A percentile compares a stretch with the other conserved stretches of the same genome.
Evolutionary conservation across 1,139 yeast species (phyloP).

Genomic region (Magnusiomyces tetraspermus): DNA sequence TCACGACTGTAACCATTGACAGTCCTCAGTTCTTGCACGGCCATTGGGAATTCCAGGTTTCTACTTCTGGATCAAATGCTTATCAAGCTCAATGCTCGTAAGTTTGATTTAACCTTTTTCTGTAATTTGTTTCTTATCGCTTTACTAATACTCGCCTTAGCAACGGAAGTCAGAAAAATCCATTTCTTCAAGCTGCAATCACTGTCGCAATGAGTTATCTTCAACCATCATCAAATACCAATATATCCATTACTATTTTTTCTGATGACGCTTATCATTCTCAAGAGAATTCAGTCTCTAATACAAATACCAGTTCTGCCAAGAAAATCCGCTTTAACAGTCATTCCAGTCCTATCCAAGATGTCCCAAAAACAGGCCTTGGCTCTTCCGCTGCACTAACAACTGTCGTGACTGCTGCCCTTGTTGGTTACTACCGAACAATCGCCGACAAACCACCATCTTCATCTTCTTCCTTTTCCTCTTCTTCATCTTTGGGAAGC

Average conservation of each 20-base stretch:
- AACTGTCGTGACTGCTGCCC: constrained; percentile 65
- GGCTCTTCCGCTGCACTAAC: constrained; percentile 96
- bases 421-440: constrained; percentile 42
- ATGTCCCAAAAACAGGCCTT: constrained; percentile 86
- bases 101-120: neutral
- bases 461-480: neutral
- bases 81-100: constrained; percentile 11
- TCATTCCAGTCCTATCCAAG: constrained; percentile 50
- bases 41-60: constrained; percentile 48
- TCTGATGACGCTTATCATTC: constrained; percentile 92
- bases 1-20: constrained; percentile 34
- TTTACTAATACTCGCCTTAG: neutral
- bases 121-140: neutral
- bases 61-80: constrained; percentile 26
- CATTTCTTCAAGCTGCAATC: constrained; percentile 65
- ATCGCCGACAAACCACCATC: neutral
- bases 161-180: constrained; percentile 37
- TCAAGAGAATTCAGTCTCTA: constrained; percentile 34
- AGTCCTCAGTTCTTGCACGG: constrained; percentile 78
- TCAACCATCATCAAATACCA: constrained; percentile 25
- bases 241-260: constrained; percentile 49
- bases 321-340: constrained; percentile 40
- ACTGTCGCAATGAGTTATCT: constrained; percentile 47
- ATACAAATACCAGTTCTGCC: constrained; percentile 20
- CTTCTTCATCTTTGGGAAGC: neutral